Base-by-base conservation (phyloP, 2,329 filamentous ascomycete species). In the Trichoderma oligosporum region DNA sequence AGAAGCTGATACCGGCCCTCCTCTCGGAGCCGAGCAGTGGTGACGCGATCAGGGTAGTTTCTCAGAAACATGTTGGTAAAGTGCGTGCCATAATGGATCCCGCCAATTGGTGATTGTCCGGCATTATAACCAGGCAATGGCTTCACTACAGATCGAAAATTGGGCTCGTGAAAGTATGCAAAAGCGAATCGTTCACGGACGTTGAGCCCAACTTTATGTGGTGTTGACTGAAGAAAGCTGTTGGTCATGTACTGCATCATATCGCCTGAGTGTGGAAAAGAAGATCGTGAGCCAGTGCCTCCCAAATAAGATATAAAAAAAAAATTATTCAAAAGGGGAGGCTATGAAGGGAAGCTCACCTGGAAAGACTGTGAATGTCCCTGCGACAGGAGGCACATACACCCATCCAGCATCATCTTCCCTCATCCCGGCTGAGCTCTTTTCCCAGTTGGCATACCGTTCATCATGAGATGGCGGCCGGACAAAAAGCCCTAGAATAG, bases 231-330 rank as follows among this genome's bases (percentile, higher is more conserved):
- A 5, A 80, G 70, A 60, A 69, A 68, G 27, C 70, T 72, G 63
- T 73, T 72, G 31, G 77, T 79, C 61, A 80, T 69, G 63, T 78
- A 78, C 59, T 79, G 76, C 74, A 80, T 74, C 74, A 80, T 80
- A 60, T 79, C 77, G 8, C 78, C 77, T 55, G n/a, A 9, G 3
- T n/a, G 7, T 27, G 24, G 5, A 22, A 29, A 12, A 16, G 5
- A 22, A 29, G 8, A 22, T 16, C 4, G 16, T 55, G 22, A 55
- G 41, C 31, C 5, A 20, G 6, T 27, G 38, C 11, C 18, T 22
- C 18, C 20, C 5, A 31, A 11, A 5, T 31, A 31, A 6, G 27
- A 31, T 31, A 5, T 31, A 7, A 12, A 22, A 11, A 4, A 7
- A 3, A 22, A 8, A 12, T 36, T 6, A 4, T 25, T 27, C 7